These are phyloP conservation scores for Cicer yamashitae DNA, from an alignment of 306 rosid species.

Conservation along the genomic window DNA sequence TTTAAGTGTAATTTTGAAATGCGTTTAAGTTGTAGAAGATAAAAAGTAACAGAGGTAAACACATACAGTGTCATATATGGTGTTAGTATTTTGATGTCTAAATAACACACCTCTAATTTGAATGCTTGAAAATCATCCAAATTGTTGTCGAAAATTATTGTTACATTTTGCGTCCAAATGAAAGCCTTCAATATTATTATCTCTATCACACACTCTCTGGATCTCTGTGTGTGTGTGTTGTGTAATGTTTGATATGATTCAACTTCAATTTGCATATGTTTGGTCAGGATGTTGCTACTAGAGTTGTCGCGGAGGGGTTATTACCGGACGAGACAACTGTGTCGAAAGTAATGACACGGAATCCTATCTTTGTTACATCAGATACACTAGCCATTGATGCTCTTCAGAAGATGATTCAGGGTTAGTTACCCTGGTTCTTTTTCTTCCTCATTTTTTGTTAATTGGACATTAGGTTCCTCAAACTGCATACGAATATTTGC, in stretches of 20 bases:
- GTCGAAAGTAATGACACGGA: constrained; percentile 85
- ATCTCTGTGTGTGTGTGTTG: not conserved
- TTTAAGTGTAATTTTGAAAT: no score
- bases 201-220: no score
- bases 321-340: constrained; percentile 79
- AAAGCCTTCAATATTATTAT: no score
- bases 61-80: no score
- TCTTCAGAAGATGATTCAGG: constrained; percentile 95
- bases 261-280: not conserved
- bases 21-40: no score
- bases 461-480: not conserved
- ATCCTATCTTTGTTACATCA: constrained; percentile 80
- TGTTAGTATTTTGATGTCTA: no score
- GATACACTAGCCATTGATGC: constrained; percentile 94
- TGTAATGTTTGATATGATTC: not conserved
- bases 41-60: no score
- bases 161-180: no score
- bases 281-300: constrained; percentile 70
- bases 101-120: no score
- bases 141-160: no score
- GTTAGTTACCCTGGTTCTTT: constrained; percentile 45
- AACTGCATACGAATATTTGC: not conserved
- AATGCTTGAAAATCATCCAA: no score
- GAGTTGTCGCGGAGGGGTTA: constrained; percentile 89
- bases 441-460: not conserved